phyloP scores from a whole-genome alignment of 1,284 basidiomycete genomes.

The Nidula niveotomentosa region DNA sequence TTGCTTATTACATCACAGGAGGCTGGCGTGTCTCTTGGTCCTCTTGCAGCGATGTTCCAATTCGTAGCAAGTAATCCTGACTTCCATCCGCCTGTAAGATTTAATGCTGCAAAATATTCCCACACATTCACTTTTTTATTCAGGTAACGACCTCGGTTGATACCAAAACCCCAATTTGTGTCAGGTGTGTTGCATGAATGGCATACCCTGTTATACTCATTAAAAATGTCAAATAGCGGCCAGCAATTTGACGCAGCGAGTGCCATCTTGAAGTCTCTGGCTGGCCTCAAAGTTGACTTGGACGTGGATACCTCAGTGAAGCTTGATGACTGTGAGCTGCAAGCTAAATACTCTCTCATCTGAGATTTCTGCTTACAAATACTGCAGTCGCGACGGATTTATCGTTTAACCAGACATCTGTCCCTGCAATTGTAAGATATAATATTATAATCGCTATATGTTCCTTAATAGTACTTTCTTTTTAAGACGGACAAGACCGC shows the following conservation, averaged over 20 bases:
- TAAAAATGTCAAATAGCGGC: slow-evolving; percentile 37
- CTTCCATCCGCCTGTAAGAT: slow-evolving; percentile 43
- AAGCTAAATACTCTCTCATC: background rate
- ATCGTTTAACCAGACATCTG: slow-evolving; percentile 60
- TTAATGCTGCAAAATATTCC: background rate
- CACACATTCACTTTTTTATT: background rate
- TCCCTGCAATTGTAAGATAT: slow-evolving; percentile 52
- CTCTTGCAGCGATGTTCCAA: slow-evolving; percentile 59
- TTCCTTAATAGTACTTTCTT: background rate
- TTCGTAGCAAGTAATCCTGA: slow-evolving; percentile 53
- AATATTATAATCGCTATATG: background rate
- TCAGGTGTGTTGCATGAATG: slow-evolving; percentile 37
- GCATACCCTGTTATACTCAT: too few species aligned
- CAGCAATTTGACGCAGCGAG: slow-evolving; percentile 60
- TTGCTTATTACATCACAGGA: slow-evolving; percentile 52
- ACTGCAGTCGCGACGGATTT: slow-evolving; percentile 55
- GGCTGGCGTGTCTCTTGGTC: slow-evolving; percentile 63
- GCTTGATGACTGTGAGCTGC: slow-evolving; percentile 57
- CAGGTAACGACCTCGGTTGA: slow-evolving; percentile 62
- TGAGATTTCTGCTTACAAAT: background rate
- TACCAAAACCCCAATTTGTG: slow-evolving; percentile 47
- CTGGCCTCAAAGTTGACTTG: slow-evolving; percentile 57
- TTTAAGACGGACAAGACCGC: slow-evolving; percentile 60
- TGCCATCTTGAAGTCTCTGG: slow-evolving; percentile 64
- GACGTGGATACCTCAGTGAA: slow-evolving; percentile 47